A percentile compares a stretch with the other conserved stretches of the same genome.
Evolutionary conservation across 176 grass and related monocot genomes (phyloP).

Genomic region (Musa acuminata): DNA sequence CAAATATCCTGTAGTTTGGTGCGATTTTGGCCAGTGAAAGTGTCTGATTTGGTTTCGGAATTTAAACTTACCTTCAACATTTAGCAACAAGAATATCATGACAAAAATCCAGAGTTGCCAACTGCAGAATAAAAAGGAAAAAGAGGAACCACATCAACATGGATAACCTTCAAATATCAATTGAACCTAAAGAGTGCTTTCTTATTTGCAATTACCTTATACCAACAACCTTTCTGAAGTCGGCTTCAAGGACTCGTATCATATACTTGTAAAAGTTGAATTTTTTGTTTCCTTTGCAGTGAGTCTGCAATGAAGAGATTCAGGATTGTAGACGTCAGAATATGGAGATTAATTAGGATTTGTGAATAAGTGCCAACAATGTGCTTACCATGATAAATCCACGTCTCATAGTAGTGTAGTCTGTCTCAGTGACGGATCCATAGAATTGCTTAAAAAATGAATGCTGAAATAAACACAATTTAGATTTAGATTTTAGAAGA

Average conservation of each 20-base stretch:
- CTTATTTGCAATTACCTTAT: slow-evolving; percentile 44
- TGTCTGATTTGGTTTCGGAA: neutral
- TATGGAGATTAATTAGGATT: neutral
- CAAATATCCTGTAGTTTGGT: neutral
- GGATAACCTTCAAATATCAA: neutral
- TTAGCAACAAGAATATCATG: slow-evolving; percentile 68
- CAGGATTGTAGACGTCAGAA: neutral
- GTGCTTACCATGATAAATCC: slow-evolving; percentile 68
- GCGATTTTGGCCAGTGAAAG: neutral
- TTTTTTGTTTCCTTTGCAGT: slow-evolving; percentile 51
- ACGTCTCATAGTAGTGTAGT: slow-evolving; percentile 63
- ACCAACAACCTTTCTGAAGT: slow-evolving; percentile 87
- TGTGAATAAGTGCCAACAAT: neutral
- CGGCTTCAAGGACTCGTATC: slow-evolving; percentile 64
- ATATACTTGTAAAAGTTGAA: slow-evolving; percentile 87
- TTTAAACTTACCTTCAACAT: slow-evolving; percentile 55
- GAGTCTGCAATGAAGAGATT: slow-evolving; percentile 35
- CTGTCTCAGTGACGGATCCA: slow-evolving; percentile 47
- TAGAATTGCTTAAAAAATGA: slow-evolving; percentile 89
- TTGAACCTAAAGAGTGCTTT: neutral
- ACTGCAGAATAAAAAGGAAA: slow-evolving; percentile 37
- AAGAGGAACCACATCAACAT: neutral
- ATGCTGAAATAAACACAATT: slow-evolving; percentile 30
- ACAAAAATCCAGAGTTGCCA: slow-evolving; percentile 86
- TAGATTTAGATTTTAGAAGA: neutral